Evolutionary conservation across 73 alveolate species (phyloP).

Genomic region (Tetrahymena malaccensis): DNA sequence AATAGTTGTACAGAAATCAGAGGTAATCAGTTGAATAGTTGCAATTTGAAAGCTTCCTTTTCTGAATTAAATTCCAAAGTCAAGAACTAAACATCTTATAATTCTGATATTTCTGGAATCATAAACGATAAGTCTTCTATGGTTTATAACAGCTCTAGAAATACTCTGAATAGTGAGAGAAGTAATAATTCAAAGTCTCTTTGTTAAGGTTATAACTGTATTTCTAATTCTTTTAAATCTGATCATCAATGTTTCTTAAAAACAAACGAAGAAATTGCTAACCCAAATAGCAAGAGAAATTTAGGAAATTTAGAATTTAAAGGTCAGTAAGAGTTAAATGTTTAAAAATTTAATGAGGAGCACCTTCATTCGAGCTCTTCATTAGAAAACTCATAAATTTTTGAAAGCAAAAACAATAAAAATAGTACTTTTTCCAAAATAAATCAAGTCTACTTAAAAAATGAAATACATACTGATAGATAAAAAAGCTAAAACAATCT

Average conservation of each 20-base stretch:
- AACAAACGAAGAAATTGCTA: background rate
- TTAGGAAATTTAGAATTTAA: no score
- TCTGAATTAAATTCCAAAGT: background rate
- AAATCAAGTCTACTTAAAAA: no score
- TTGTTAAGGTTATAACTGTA: background rate
- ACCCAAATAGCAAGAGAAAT: background rate
- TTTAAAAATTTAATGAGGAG: no score
- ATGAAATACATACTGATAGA: background rate
- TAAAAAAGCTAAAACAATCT: background rate
- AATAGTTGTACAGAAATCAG: background rate
- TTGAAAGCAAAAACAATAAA: no score
- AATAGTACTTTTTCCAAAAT: background rate
- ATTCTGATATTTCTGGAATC: background rate
- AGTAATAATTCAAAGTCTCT: no score
- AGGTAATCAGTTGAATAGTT: background rate
- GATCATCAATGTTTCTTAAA: no score
- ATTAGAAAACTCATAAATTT: no score
- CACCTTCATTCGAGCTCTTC: no score
- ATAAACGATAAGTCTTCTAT: background rate
- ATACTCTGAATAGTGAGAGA: background rate
- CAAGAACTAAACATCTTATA: background rate
- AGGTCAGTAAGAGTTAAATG: no score
- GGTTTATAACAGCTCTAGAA: background rate
- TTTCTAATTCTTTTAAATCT: background rate
- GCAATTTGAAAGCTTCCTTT: background rate